Evolutionary conservation across 1,284 basidiomycete species (phyloP), one percentile per base, ranked within the genome.

Genomic region (Microbotryum scabiosae): DNA sequence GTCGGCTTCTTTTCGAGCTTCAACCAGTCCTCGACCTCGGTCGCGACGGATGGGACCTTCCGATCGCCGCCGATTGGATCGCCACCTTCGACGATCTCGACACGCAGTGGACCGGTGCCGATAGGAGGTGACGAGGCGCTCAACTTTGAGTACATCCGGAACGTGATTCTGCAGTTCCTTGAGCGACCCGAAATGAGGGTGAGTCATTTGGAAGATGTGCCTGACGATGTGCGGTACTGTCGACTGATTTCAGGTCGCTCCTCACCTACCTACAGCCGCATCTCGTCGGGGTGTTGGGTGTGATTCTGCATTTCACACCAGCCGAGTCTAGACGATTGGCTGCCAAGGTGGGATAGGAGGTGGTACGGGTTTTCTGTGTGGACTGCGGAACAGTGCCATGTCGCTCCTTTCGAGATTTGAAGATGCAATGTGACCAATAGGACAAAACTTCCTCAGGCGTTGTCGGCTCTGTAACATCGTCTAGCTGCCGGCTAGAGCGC

Each of bases 111-210:
- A 58, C 60, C 48, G 60, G 63, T 8, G 55, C 47, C 36, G 36
- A 41, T 18, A 41, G 36, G 36, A 7, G 61, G 57, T 2, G 79
- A 80, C 50, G 90, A 93, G 71, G 90, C 93, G 64, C 82, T 97
- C 61, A 97, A 93, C 72, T 79, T 93, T n/a, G 92, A 97, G 76
- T 97, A 97, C 76, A 77, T 97, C 44, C 81, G 92, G 62, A 97
- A 96, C 75, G 88, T 96, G 41, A 89, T 96, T 56, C 73, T 97
- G 49, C 92, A 96, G 74, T 97, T 97, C 78, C 76, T 91, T 55
- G 88, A 91, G 73, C 85, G 90, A 75, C 88, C 87, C 71, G 87
- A 90, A 73, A 90, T 90, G 88, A 79, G 87, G 73, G 86, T 86
- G 67, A 73, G 84, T 76, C 7, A 74, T 18, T 69, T 74, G 32